phyloP scores from a whole-genome alignment of 2,329 filamentous ascomycete species.

The Cadophora malorum region DNA sequence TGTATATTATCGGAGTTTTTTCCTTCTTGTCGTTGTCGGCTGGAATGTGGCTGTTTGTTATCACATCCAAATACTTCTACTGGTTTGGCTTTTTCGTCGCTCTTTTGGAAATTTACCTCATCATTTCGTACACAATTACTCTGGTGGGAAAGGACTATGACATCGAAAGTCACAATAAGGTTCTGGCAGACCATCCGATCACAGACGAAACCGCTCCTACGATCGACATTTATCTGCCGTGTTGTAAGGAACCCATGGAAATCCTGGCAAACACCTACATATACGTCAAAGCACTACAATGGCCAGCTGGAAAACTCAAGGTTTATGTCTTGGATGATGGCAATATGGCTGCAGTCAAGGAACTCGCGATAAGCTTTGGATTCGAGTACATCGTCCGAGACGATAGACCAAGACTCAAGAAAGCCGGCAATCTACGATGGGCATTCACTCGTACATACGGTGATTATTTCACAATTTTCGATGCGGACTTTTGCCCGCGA shows the following conservation, averaged over 20 bases:
- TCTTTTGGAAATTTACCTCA: conserved; percentile 24
- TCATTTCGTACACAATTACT: conserved; percentile 27
- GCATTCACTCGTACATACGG: conserved; percentile 21
- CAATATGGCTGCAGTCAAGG: conserved; percentile 20
- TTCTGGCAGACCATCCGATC: conserved; percentile 20
- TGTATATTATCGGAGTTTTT: conserved; percentile 24
- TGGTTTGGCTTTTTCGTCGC: conserved; percentile 24
- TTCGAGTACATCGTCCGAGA: conserved; percentile 25
- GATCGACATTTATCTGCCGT: conserved; percentile 23
- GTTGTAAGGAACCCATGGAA: conserved; percentile 25
- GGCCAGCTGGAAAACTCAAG: conserved; percentile 25
- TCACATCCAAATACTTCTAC: conserved; percentile 23
- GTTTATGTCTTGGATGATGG: conserved; percentile 27
- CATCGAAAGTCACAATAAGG: conserved; percentile 24
- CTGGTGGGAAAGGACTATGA: conserved; percentile 26
- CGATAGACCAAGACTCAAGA: conserved; percentile 25
- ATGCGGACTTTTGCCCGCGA: conserved; percentile 26
- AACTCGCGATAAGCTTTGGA: conserved; percentile 21
- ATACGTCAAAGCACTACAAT: conserved; percentile 25
- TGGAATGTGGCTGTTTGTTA: conserved; percentile 25
- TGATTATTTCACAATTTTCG: conserved; percentile 26
- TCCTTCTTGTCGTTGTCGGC: conserved; percentile 25
- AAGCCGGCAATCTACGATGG: conserved; percentile 27
- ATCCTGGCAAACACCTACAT: conserved; percentile 25
- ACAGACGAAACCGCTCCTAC: conserved; percentile 21